Evolutionary conservation across 2,329 filamentous ascomycete genomes (phyloP).

Genomic region (Pseudogymnoascus pannorum): DNA sequence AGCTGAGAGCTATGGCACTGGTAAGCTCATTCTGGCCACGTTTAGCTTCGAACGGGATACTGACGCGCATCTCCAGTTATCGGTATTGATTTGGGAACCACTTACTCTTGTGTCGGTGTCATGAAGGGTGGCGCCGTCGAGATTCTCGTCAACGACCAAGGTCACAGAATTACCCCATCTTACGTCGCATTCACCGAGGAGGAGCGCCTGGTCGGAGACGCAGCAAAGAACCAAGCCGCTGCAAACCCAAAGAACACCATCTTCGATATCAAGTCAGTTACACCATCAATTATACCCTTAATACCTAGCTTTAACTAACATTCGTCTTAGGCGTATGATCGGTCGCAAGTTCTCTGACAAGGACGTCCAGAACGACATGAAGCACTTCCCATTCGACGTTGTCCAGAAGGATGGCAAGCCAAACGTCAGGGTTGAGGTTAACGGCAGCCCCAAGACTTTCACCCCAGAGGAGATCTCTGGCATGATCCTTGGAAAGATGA

Average conservation of each 20-base stretch:
- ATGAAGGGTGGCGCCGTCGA: constrained; percentile 95
- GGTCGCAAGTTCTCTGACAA: constrained; percentile 77
- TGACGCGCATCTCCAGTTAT: constrained; percentile 50
- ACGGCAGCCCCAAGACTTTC: constrained; percentile 60
- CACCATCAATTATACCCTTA: constrained; percentile 11
- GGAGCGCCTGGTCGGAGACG: constrained; percentile 93
- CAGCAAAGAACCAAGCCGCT: constrained; percentile 91
- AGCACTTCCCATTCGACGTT: constrained; percentile 98
- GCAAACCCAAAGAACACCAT: constrained; percentile 70
- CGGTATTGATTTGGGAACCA: constrained; percentile 93
- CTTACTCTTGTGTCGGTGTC: constrained; percentile 84
- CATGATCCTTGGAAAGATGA: constrained; percentile 80
- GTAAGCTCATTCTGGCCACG: constrained; percentile 29
- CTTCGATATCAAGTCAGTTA: constrained; percentile 76
- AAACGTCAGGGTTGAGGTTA: constrained; percentile 66
- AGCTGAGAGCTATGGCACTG: constrained; percentile 70
- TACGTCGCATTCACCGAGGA: constrained; percentile 97
- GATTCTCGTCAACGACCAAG: constrained; percentile 93
- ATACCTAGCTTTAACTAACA: constrained; percentile 27
- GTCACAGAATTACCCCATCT: constrained; percentile 91
- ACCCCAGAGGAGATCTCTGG: constrained; percentile 75
- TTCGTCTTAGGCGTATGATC: constrained; percentile 61
- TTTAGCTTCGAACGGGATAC: not conserved
- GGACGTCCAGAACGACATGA: constrained; percentile 86
- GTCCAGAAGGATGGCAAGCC: constrained; percentile 86